Base-by-base conservation (phyloP, 306 rosid genomes). In the Biancaea sappan region DNA sequence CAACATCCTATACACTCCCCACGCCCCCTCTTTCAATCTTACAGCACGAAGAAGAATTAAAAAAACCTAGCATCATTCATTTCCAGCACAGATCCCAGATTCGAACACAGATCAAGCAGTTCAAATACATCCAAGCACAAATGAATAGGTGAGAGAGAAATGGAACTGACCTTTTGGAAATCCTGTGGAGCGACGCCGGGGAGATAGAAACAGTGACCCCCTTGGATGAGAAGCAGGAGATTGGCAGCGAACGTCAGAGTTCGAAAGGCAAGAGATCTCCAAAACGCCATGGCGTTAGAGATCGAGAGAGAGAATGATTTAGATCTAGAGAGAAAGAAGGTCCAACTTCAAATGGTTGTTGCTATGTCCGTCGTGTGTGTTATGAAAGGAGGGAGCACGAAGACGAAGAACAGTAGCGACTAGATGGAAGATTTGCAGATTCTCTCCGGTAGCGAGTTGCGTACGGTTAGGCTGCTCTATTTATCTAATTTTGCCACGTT, bases 171-270 rank as follows among this genome's bases (percentile, higher is more conserved):
- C 99, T 92, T 88, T 16, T 37, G 50, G 77, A 95, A 92, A 76
- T 95, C 99, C 79, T 87, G 93, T 9, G 99, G 99, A n/a, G 99
- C 98, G 66, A 92, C 99, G 32, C 99, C 99, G 7, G 99, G 99
- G 69, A 95, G 99, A 74, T 95, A 95, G 88, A 95, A 95, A 61
- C 85, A 83, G 82, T 62, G 53, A 35, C 57, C 87, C 59, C 84
- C 91, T 77, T 84, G 89, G 77, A 90, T n/a, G 80, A 92, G 71
- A n/a, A 85, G 65, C 3, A 89, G 84, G 25, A 88, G 71, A 46
- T 87, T 35, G 0, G 84, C 58, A 18, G 79, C 82, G 79, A 89
- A 67, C 54, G 82, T 31, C 34, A 78, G 38, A 15, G 72, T 21
- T 35, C 18, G 63, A 43, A 66, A 25, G 31, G 75, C 58, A 50